Evolutionary conservation across 2,329 filamentous ascomycete species (phyloP).

Genomic region (Cladorrhinum sp.): DNA sequence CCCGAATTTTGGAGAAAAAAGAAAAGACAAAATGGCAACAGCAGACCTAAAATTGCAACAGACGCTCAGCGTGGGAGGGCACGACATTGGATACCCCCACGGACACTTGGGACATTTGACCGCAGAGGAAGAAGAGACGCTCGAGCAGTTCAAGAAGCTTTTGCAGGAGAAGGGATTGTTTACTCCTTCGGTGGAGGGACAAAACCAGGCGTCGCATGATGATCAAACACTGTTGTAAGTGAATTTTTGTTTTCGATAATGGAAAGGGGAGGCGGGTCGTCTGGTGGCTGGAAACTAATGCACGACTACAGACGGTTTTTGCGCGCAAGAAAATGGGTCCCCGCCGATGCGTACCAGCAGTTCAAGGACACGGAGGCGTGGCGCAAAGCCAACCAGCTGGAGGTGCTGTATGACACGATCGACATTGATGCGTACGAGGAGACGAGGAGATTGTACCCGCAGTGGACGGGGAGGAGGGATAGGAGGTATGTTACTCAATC

Average conservation of each 20-base stretch:
- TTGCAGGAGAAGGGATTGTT: slow-evolving; percentile 65
- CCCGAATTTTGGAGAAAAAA: background rate
- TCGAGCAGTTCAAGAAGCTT: slow-evolving; percentile 69
- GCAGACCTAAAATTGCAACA: slow-evolving; percentile 10
- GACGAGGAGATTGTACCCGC: slow-evolving; percentile 77
- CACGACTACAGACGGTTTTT: slow-evolving; percentile 66
- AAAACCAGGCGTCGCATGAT: slow-evolving; percentile 62
- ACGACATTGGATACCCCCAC: slow-evolving; percentile 57
- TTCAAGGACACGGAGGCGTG: slow-evolving; percentile 88
- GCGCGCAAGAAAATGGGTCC: slow-evolving; percentile 77
- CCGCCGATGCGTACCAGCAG: slow-evolving; percentile 74
- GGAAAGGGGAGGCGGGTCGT: too few relatives aligned
- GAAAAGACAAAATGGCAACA: slow-evolving; percentile 1
- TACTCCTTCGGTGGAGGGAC: slow-evolving; percentile 38
- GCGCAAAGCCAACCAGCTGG: slow-evolving; percentile 74
- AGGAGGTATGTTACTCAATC: slow-evolving; percentile 41
- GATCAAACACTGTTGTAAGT: slow-evolving; percentile 69
- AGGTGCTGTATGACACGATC: slow-evolving; percentile 80
- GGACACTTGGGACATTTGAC: slow-evolving; percentile 82
- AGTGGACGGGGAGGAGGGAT: slow-evolving; percentile 92
- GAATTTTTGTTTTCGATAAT: background rate
- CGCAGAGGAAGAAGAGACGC: slow-evolving; percentile 61
- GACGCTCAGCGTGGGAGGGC: slow-evolving; percentile 25
- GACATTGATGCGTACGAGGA: slow-evolving; percentile 81
- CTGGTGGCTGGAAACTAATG: background rate